Base-by-base conservation (phyloP, 441 rosid species). In the Populus hybrid region DNA sequence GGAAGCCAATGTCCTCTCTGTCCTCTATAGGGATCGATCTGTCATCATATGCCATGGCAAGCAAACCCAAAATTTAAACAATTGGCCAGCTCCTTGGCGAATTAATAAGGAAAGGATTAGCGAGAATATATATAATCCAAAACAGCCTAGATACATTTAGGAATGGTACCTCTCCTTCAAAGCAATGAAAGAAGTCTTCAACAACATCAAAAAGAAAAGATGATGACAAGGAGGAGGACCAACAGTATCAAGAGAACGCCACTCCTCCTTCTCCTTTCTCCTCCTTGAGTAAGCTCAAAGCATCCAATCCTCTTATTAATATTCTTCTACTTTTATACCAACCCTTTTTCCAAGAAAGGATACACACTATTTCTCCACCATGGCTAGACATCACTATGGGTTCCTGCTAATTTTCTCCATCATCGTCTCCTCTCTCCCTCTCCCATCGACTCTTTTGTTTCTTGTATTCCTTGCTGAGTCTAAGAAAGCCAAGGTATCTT, bases 401-500 rank as follows among this genome's bases (percentile, higher is more conserved):
- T 72, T 83, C 67, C 19, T 78, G 21, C 26, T 86, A n/a, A 67
- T 84, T 68, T 72, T 82, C 79, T 80, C 76, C 21, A 28, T 77
- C 57, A 63, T 86, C 80, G 34, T 85, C 82, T 79, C n/a, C n/a
- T n/a, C n/a, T n/a, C n/a, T n/a, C n/a, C n/a, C n/a, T n/a, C n/a
- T n/a, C n/a, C n/a, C n/a, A n/a, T n/a, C n/a, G n/a, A n/a, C n/a
- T n/a, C 95, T 21, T 85, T 90, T 68, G 40, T 83, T 46, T 83
- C 85, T 1, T 89, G 97, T 79, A 46, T 91, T 8, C n/a, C 67
- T 82, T 5, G 91, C 98, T 1, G 98, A 90, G 80, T 72, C 79
- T 74, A 87, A 86, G 72, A 91, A 80, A 83, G 79, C 89, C 76
- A 85, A 91, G 97, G 97, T 92, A 74, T n/a, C 4, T 19, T n/a